Percentiles rank a stretch among this genome's conserved stretches.
Evolutionary conservation across 495 filamentous ascomycete genomes (phyloP).

Genomic region (Talaromyces nanjingensis): DNA sequence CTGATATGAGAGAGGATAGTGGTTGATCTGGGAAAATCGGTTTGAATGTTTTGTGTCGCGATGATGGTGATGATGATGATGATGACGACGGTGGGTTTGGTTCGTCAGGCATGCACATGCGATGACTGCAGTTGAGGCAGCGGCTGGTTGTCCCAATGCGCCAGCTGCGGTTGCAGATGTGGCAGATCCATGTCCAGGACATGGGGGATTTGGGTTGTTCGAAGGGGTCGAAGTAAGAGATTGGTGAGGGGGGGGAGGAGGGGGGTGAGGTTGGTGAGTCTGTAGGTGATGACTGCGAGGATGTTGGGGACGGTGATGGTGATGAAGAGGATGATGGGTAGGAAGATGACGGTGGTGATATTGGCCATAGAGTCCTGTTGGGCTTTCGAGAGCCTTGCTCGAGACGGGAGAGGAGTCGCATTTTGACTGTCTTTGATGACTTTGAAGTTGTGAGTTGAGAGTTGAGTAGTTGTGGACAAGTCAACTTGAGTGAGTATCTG

Average conservation of each 20-base stretch:
- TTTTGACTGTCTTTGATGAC: not conserved
- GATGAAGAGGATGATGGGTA: not conserved
- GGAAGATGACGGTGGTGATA: not conserved
- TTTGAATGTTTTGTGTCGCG: not conserved
- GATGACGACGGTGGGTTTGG: not conserved
- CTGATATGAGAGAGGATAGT: not conserved
- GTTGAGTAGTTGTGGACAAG: not conserved
- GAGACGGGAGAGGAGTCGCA: not conserved
- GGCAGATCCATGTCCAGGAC: not conserved
- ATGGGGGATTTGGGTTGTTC: not conserved
- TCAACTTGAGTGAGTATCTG: not conserved
- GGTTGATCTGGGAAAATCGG: not conserved
- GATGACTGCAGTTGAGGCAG: conserved; percentile 5
- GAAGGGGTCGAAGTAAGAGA: not conserved
- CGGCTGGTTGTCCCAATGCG: not conserved
- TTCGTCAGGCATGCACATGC: conserved; percentile 3
- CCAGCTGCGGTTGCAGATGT: conserved; percentile 3
- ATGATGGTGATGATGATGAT: not conserved
- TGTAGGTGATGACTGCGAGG: not conserved
- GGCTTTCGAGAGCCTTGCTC: not conserved
- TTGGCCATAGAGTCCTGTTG: not conserved
- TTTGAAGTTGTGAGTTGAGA: not conserved
- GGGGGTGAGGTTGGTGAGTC: not conserved
- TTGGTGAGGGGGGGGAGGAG: not conserved
- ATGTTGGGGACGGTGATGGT: not conserved